Evolutionary conservation across 2,329 filamentous ascomycete species (phyloP).

Genomic region (Trichoderma arundinaceum): DNA sequence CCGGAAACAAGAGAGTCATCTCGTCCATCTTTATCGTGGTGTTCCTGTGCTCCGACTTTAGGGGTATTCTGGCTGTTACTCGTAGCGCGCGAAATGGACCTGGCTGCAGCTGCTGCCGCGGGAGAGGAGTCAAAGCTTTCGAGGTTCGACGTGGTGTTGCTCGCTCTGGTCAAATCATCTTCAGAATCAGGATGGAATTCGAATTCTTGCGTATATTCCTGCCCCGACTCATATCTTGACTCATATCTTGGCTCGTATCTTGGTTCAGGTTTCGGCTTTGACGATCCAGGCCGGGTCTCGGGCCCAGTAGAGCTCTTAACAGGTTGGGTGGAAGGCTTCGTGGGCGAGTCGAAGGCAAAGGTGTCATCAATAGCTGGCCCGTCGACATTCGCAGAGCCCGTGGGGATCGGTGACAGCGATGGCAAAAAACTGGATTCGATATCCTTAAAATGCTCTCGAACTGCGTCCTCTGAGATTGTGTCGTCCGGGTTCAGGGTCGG

Average conservation of each 20-base stretch:
- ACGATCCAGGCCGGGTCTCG: not conserved
- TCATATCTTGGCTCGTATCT: constrained; percentile 33
- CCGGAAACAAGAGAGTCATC: constrained; percentile 43
- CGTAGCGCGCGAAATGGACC: constrained; percentile 58
- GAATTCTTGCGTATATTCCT: constrained; percentile 32
- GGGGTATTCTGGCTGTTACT: constrained; percentile 40
- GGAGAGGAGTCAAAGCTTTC: constrained; percentile 63
- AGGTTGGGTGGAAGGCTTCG: constrained; percentile 40
- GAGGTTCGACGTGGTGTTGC: constrained; percentile 56
- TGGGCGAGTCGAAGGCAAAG: constrained; percentile 60
- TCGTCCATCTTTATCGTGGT: constrained; percentile 39
- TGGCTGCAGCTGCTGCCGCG: constrained; percentile 59
- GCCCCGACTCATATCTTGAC: constrained; percentile 33
- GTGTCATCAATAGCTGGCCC: constrained; percentile 60
- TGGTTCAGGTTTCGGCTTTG: constrained; percentile 3
- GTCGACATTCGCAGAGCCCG: constrained; percentile 47
- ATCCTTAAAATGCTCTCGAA: constrained; percentile 64
- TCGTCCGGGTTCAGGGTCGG: constrained; percentile 47
- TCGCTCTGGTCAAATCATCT: constrained; percentile 40
- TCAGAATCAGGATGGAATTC: constrained; percentile 32
- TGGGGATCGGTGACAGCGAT: constrained; percentile 61
- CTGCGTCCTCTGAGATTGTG: constrained; percentile 58
- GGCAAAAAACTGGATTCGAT: constrained; percentile 70
- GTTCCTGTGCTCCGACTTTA: constrained; percentile 36
- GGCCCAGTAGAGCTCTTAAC: not conserved